phyloP scores from a whole-genome alignment of 176 grass and related monocot genomes.

The Cenchrus fungigraminus region DNA sequence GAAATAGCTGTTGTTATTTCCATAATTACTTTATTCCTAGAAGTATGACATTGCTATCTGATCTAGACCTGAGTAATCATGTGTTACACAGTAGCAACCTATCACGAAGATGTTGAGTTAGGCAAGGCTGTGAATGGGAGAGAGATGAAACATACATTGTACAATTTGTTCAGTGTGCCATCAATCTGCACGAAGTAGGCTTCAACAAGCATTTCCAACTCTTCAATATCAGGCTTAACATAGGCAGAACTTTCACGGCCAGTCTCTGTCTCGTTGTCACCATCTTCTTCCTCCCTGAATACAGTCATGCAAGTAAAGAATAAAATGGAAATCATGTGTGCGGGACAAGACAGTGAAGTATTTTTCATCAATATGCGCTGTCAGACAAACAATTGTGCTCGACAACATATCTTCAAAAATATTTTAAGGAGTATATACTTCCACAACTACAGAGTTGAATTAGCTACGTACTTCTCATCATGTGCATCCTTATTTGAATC shows the following conservation, averaged over 20 bases:
- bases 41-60: not conserved
- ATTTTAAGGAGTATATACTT: not conserved
- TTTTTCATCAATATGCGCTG: not conserved
- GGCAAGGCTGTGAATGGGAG: not conserved
- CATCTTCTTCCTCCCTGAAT: conserved; percentile 40
- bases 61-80: too few species aligned
- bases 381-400: not conserved
- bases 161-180: conserved; percentile 62
- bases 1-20: not conserved
- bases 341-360: not conserved
- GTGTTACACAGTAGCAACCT: too few species aligned
- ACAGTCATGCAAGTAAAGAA: not conserved
- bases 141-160: conserved; percentile 41
- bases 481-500: conserved; percentile 39
- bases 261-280: conserved; percentile 20
- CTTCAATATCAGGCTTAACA: conserved; percentile 60
- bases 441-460: not conserved
- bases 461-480: conserved; percentile 32
- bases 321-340: not conserved
- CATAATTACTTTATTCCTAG: not conserved
- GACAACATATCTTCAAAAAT: not conserved
- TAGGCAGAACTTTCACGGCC: conserved; percentile 27
- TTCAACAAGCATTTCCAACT: conserved; percentile 70
- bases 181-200: conserved; percentile 65
- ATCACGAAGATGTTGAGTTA: not conserved